A percentile compares a stretch with the other conserved stretches of the same genome.
These are phyloP conservation scores for Pichia terricola DNA, from an alignment of 1,139 yeast genomes.

Conservation along the genomic window DNA sequence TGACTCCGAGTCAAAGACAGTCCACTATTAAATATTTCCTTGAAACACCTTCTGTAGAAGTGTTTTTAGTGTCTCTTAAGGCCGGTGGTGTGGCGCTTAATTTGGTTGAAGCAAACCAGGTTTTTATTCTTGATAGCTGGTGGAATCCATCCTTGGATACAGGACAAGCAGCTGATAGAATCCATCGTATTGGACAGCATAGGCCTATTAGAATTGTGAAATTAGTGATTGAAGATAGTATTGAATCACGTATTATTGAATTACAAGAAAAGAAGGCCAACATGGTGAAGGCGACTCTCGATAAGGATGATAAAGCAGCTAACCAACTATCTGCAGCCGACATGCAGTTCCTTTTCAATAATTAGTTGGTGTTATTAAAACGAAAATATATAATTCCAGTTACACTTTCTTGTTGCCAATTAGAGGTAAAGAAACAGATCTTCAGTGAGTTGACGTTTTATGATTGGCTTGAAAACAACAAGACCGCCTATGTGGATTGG, in stretches of 20 bases:
- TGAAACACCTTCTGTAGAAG: slow-evolving; percentile 88
- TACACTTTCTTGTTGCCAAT: neutral
- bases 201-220: slow-evolving; percentile 92
- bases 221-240: slow-evolving; percentile 90
- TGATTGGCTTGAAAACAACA: no score
- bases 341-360: slow-evolving; percentile 77
- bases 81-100: slow-evolving; percentile 99
- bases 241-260: slow-evolving; percentile 91
- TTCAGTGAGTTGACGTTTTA: no score
- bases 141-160: slow-evolving; percentile 98
- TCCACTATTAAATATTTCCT: slow-evolving; percentile 82
- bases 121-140: slow-evolving; percentile 94
- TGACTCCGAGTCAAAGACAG: slow-evolving; percentile 94
- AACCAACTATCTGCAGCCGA: slow-evolving; percentile 85
- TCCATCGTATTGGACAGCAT: slow-evolving; percentile 92
- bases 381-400: neutral
- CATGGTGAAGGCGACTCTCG: slow-evolving; percentile 95
- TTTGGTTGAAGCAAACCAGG: slow-evolving; percentile 93
- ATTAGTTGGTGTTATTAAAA: slow-evolving; percentile 3
- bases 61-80: slow-evolving; percentile 83
- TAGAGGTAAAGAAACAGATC: no score
- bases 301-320: slow-evolving; percentile 84
- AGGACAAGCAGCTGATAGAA: slow-evolving; percentile 92
- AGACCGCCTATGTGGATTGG: no score
- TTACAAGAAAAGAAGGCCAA: slow-evolving; percentile 94